Evolutionary conservation across 495 filamentous ascomycete species (phyloP).

Genomic region (Tricharina praecox): DNA sequence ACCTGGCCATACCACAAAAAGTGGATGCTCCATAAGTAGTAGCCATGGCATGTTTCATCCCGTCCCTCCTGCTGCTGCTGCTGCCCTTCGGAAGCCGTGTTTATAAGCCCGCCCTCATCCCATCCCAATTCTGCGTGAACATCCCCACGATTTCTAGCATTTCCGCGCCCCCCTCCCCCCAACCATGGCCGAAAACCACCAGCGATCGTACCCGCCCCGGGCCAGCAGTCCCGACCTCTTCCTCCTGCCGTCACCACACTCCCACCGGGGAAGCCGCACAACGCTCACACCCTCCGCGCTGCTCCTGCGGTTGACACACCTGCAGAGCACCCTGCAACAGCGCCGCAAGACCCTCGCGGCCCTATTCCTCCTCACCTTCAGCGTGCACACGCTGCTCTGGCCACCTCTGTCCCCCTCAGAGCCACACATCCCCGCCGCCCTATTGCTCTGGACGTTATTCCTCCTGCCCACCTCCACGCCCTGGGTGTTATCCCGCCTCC

Average conservation of each 20-base stretch:
- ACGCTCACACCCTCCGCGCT: background rate
- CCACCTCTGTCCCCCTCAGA: background rate
- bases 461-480: background rate
- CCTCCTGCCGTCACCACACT: background rate
- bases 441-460: background rate
- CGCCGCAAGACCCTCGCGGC: background rate
- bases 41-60: background rate
- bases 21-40: too few species aligned
- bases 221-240: too few species aligned
- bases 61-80: too few species aligned
- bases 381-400: background rate
- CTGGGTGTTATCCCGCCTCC: background rate
- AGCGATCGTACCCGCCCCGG: background rate
- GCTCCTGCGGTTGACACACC: background rate
- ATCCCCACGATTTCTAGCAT: background rate
- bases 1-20: too few species aligned
- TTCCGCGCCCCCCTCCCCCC: background rate
- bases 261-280: background rate
- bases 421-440: background rate
- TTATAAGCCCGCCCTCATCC: background rate
- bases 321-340: background rate
- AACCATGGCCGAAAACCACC: background rate
- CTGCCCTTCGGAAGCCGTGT: background rate
- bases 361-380: background rate
- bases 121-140: background rate